Conservation (phyloP, 345 rosid genomes). For the Eucalyptus paniculata region DNA sequence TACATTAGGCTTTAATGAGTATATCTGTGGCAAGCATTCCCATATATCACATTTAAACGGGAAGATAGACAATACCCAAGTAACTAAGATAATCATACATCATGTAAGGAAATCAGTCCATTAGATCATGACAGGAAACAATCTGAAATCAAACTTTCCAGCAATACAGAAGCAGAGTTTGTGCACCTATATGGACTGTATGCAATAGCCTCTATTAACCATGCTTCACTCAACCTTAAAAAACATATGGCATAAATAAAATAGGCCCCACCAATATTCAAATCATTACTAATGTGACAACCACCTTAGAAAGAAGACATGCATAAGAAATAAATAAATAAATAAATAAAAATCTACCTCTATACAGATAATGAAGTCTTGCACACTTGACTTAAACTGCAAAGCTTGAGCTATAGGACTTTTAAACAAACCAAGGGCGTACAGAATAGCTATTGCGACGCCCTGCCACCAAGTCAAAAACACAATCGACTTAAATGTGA, state of each 20-base stretch:
- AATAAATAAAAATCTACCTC: slow-evolving; percentile 45
- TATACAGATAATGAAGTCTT: slow-evolving; percentile 95
- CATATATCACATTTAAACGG: not conserved
- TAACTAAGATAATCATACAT: not conserved
- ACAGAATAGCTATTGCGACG: slow-evolving; percentile 86
- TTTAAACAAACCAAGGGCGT: slow-evolving; percentile 73
- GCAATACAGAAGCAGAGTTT: not conserved
- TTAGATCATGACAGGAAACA: not conserved
- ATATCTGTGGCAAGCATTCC: not conserved
- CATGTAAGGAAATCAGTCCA: not conserved
- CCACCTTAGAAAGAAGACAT: not conserved
- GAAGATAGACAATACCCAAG: not conserved
- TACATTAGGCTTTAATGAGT: not conserved
- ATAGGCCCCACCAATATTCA: not conserved
- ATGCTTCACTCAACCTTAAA: not conserved
- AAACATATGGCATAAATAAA: not conserved
- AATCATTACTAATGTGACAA: not conserved
- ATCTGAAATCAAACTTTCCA: not conserved
- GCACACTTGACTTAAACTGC: slow-evolving; percentile 84
- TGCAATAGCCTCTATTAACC: not conserved
- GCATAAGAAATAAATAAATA: not conserved
- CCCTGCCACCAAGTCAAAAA: slow-evolving; percentile 99
- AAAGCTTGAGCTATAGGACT: slow-evolving; percentile 74
- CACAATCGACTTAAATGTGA: slow-evolving; percentile 89
- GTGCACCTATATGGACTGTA: not conserved